Evolutionary conservation across 257 asterid species (phyloP).

Genomic region (Solanum commersonii): DNA sequence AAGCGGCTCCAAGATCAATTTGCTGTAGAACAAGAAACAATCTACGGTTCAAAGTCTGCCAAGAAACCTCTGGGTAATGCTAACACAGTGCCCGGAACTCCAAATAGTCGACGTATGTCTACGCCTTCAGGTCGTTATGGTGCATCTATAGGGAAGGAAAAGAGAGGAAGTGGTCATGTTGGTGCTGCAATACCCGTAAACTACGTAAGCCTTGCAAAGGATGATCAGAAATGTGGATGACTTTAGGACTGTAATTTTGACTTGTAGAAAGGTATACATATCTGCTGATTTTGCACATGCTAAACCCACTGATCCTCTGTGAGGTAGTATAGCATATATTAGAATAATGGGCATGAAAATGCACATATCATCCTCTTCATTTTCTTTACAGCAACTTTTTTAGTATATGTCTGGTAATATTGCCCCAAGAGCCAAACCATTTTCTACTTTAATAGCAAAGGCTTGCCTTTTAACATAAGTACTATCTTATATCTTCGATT

Average conservation of each 20-base stretch:
- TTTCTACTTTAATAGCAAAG: background rate
- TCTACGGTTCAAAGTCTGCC: constrained; percentile 46
- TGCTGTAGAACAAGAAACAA: constrained; percentile 54
- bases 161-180: constrained; percentile 45
- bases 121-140: constrained; percentile 33
- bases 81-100: constrained; percentile 40
- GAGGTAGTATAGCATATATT: background rate
- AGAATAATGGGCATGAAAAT: background rate
- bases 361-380: background rate
- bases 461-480: background rate
- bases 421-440: background rate
- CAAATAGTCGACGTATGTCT: constrained; percentile 43
- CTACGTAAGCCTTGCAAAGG: constrained; percentile 66
- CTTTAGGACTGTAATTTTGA: background rate
- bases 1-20: constrained; percentile 64
- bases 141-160: constrained; percentile 30
- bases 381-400: background rate
- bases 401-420: background rate
- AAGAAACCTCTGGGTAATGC: constrained; percentile 53
- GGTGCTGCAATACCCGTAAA: constrained; percentile 42
- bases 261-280: background rate
- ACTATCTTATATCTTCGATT: background rate
- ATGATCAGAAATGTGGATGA: constrained; percentile 20
- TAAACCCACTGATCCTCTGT: background rate
- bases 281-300: background rate